These are phyloP conservation scores for Penicillium glabrum DNA, from an alignment of 2,329 filamentous ascomycete species.

Conservation along the genomic window DNA sequence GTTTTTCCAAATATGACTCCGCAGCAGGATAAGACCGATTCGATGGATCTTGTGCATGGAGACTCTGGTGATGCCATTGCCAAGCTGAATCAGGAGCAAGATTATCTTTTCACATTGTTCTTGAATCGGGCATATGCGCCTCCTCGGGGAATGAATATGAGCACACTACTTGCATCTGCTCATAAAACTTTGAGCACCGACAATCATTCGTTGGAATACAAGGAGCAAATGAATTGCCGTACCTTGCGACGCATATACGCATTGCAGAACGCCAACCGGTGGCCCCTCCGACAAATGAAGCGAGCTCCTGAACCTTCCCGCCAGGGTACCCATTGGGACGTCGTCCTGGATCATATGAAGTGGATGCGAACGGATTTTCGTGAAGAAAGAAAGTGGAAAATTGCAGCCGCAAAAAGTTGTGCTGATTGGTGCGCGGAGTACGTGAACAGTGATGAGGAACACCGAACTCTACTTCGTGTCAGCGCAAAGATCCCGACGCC, in stretches of 20 bases:
- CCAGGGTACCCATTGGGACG: constrained; percentile 78
- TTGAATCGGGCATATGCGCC: constrained; percentile 59
- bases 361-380: constrained; percentile 98
- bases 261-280: constrained; percentile 85
- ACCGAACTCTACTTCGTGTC: constrained; percentile 69
- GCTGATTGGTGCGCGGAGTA: constrained; percentile 84
- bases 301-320: constrained; percentile 78
- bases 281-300: constrained; percentile 88
- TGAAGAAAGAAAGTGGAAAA: constrained; percentile 94
- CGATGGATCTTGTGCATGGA: constrained; percentile 38
- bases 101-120: constrained; percentile 66
- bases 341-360: constrained; percentile 85
- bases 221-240: constrained; percentile 84
- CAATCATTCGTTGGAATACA: constrained; percentile 78
- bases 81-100: constrained; percentile 47
- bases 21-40: constrained; percentile 49
- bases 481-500: constrained; percentile 39
- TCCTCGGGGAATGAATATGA: constrained; percentile 54
- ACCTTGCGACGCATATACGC: constrained; percentile 85
- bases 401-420: constrained; percentile 73
- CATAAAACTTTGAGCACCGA: constrained; percentile 87
- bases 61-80: constrained; percentile 51
- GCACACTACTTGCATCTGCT: constrained; percentile 75
- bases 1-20: constrained; percentile 70
- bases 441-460: constrained; percentile 63